Evolutionary conservation across 192 early-diverging fungal genomes (phyloP).

Genomic region (Diversispora epigaea): DNA sequence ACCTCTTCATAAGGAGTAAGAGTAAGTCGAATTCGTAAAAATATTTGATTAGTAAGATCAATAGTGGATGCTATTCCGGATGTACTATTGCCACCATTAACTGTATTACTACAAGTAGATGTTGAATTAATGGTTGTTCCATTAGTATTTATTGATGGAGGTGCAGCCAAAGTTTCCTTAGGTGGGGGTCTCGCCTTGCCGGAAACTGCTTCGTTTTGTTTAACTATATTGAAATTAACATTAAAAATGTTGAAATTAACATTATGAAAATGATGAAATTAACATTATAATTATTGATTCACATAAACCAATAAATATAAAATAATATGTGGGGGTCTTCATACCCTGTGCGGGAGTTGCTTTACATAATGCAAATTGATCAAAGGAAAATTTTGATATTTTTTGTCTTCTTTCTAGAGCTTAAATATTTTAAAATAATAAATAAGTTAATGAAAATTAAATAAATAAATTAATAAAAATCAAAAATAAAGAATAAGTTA

Average conservation of each 20-base stretch:
- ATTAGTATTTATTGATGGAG: not conserved
- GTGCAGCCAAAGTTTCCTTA: not conserved
- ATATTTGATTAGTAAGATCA: slow-evolving; percentile 45
- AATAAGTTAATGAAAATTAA: not conserved
- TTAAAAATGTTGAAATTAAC: not conserved
- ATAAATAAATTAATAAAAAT: slow-evolving; percentile 7
- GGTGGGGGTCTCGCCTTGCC: slow-evolving; percentile 4
- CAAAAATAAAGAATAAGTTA: not conserved
- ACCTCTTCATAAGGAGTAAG: slow-evolving; percentile 62
- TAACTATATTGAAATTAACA: slow-evolving; percentile 29
- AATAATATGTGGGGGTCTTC: too few relatives aligned
- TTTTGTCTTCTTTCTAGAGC: slow-evolving; percentile 86
- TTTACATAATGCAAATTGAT: slow-evolving; percentile 87
- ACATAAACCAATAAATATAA: slow-evolving; percentile 6
- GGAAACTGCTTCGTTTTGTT: slow-evolving; percentile 36
- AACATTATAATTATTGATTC: not conserved
- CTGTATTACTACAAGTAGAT: not conserved
- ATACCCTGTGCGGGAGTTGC: slow-evolving; percentile 71
- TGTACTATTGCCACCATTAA: not conserved
- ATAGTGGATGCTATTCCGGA: not conserved
- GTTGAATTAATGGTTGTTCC: not conserved
- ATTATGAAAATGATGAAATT: not conserved
- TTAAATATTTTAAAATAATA: slow-evolving; percentile 32
- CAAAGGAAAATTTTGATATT: slow-evolving; percentile 83
- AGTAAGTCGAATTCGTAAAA: slow-evolving; percentile 55